phyloP scores from a whole-genome alignment of 768 basidiomycete species.

The Dictyophora rubrovolvata region DNA sequence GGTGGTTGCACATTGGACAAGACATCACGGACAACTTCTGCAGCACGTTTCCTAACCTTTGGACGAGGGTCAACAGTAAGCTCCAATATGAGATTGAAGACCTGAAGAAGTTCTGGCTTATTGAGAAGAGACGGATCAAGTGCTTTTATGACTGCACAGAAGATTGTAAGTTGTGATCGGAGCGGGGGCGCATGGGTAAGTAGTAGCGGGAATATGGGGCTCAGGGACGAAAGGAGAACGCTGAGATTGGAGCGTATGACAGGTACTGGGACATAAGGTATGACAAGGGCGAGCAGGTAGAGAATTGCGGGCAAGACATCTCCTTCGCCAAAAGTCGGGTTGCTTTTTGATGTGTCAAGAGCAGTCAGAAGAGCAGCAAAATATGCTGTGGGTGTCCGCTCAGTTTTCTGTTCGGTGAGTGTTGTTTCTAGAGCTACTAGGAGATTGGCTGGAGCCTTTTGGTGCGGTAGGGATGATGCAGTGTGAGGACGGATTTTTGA shows the following conservation, averaged over 20 bases:
- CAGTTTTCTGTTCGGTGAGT: conserved; percentile 56
- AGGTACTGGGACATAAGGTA: conserved; percentile 68
- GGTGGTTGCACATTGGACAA: conserved; percentile 72
- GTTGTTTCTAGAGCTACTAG: conserved; percentile 79
- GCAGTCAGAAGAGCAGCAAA: conserved; percentile 87
- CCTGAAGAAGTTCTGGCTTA: conserved; percentile 56
- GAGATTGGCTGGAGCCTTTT: conserved; percentile 81
- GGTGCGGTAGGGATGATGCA: conserved; percentile 70
- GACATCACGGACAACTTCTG: conserved; percentile 73
- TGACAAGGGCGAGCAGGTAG: conserved; percentile 71
- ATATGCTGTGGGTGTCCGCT: conserved; percentile 77
- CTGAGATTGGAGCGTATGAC: conserved; percentile 70
- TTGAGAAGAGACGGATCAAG: conserved; percentile 68
- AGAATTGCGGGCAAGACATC: conserved; percentile 76
- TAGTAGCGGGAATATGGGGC: conserved; percentile 67
- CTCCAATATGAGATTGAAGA: conserved; percentile 77
- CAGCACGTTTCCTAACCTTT: conserved; percentile 87
- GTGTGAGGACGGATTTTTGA: conserved; percentile 83
- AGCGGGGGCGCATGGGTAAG: conserved; percentile 62
- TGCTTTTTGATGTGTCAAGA: conserved; percentile 52
- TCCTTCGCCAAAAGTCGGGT: conserved; percentile 45
- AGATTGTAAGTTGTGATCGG: conserved; percentile 77
- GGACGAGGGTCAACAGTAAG: conserved; percentile 81
- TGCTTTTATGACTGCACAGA: conserved; percentile 55
- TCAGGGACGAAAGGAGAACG: conserved; percentile 61